Evolutionary conservation across 2,329 filamentous ascomycete genomes (phyloP).

Genomic region (Sclerotinia nivalis): DNA sequence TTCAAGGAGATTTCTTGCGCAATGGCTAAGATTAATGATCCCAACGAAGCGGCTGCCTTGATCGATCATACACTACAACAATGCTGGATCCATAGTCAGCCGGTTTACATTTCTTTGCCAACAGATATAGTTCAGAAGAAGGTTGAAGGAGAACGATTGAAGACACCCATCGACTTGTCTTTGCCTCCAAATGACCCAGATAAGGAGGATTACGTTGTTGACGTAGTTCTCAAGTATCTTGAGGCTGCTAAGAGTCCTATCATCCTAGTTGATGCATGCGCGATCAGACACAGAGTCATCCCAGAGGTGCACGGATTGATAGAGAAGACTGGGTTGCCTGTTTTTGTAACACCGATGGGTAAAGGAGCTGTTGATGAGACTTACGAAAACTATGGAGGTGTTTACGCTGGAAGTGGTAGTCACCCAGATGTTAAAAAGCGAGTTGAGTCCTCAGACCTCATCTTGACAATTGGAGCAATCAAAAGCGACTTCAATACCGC

Average conservation of each 20-base stretch:
- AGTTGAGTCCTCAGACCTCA: conserved; percentile 69
- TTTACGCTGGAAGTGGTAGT: conserved; percentile 80
- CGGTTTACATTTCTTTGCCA: conserved; percentile 82
- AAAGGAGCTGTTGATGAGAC: conserved; percentile 81
- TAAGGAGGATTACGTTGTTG: conserved; percentile 79
- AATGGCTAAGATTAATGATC: conserved; percentile 68
- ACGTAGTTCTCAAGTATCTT: conserved; percentile 73
- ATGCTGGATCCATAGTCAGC: conserved; percentile 72
- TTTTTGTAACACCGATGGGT: conserved; percentile 88
- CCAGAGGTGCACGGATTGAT: conserved; percentile 72
- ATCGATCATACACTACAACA: conserved; percentile 77
- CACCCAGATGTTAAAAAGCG: conserved; percentile 62
- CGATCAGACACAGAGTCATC: conserved; percentile 73
- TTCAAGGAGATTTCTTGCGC: conserved; percentile 69
- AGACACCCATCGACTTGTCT: conserved; percentile 67
- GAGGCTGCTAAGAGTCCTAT: conserved; percentile 72
- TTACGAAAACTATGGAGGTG: conserved; percentile 74
- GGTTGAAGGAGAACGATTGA: conserved; percentile 70
- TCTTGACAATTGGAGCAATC: conserved; percentile 68
- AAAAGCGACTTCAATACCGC: conserved; percentile 80
- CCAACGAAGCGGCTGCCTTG: conserved; percentile 67
- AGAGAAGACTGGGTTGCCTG: conserved; percentile 71
- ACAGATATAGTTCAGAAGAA: conserved; percentile 78
- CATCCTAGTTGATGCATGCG: conserved; percentile 80
- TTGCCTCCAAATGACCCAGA: conserved; percentile 66